Evolutionary conservation across 2,329 filamentous ascomycete species (phyloP).

Genomic region (Diaporthe vaccinii): DNA sequence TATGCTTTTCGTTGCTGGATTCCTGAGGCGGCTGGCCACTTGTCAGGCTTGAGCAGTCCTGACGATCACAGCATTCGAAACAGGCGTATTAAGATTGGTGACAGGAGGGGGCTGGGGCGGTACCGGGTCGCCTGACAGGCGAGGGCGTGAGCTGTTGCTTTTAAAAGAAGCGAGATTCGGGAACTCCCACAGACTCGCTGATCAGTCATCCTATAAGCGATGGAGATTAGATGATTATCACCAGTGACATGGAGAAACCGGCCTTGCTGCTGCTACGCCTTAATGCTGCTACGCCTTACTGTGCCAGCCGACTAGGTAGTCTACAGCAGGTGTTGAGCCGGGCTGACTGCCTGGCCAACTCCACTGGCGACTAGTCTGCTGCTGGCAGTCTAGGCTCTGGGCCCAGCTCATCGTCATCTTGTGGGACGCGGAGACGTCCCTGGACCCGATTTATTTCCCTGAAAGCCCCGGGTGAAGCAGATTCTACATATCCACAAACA

Average conservation of each 20-base stretch:
- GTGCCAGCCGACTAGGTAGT: not conserved
- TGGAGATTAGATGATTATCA: not conserved
- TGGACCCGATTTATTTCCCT: conserved; percentile 11
- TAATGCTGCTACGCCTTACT: not conserved
- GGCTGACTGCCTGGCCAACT: not conserved
- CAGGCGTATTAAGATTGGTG: conserved; percentile 19
- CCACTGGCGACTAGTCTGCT: not conserved
- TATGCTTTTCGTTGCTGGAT: not conserved
- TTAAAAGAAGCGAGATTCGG: conserved; percentile 27
- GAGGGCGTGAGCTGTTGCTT: conserved; percentile 17
- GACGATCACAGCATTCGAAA: not conserved
- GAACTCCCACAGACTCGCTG: not conserved
- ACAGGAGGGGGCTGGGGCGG: conserved; percentile 3
- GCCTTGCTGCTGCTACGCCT: not conserved
- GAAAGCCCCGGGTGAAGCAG: conserved; percentile 11
- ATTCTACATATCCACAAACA: conserved; percentile 8
- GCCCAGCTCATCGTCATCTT: conserved; percentile 28
- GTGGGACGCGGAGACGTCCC: conserved; percentile 20
- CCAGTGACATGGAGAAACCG: not conserved
- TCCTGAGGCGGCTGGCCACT: not conserved
- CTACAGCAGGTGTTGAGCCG: not conserved
- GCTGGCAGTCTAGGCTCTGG: conserved; percentile 9
- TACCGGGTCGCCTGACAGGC: conserved; percentile 16
- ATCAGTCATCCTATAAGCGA: not conserved
- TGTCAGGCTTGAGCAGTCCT: not conserved